Evolutionary conservation across 768 basidiomycete species (phyloP).

Genomic region (Trametes gibbosa): DNA sequence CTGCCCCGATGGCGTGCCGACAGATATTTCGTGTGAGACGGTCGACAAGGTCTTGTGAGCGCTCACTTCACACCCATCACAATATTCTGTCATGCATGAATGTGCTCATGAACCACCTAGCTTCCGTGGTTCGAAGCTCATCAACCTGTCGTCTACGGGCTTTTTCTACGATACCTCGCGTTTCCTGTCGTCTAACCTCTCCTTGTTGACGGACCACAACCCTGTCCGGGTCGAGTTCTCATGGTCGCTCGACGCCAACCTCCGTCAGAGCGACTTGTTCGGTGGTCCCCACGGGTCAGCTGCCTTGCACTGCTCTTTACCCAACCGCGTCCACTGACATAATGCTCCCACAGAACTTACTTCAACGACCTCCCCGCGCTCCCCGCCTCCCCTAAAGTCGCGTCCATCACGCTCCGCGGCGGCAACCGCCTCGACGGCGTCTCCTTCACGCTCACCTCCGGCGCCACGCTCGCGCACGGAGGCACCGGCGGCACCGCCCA

Average conservation of each 20-base stretch:
- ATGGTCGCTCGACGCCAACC: background rate
- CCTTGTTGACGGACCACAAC: conserved; percentile 8
- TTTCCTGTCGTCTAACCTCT: conserved; percentile 1
- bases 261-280: conserved; percentile 7
- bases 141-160: background rate
- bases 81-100: background rate
- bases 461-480: background rate
- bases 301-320: background rate
- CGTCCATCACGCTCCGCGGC: background rate
- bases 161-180: background rate
- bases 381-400: background rate
- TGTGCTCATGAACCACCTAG: background rate
- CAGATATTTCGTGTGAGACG: conserved; percentile 7
- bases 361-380: conserved; percentile 8
- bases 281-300: conserved; percentile 5
- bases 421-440: conserved; percentile 5
- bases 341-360: background rate
- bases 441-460: conserved; percentile 1
- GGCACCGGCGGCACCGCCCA: background rate
- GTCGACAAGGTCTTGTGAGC: conserved; percentile 10
- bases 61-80: background rate
- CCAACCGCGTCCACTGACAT: background rate
- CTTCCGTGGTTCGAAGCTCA: background rate
- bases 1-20: background rate
- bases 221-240: conserved; percentile 2